phyloP scores from a whole-genome alignment of 129 eudicot species.

The Flaveria brownii region DNA sequence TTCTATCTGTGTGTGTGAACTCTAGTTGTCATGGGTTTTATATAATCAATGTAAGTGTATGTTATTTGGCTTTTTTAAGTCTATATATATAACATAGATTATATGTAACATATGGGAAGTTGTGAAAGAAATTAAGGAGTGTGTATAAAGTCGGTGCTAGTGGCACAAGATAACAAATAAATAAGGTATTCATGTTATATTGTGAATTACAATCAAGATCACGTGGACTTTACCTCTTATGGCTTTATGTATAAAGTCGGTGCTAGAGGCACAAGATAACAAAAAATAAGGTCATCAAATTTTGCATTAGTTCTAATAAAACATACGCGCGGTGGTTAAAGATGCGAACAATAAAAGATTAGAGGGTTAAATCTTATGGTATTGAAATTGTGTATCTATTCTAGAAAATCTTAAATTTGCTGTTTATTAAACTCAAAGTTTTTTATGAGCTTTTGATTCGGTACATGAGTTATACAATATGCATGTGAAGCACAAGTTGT shows the following conservation, averaged over 20 bases:
- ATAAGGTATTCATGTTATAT: too few relatives aligned
- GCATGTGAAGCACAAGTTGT: constrained; percentile 22
- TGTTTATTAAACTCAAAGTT: too few relatives aligned
- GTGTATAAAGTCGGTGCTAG: background rate
- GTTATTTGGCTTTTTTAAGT: constrained; percentile 1
- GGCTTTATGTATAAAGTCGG: background rate
- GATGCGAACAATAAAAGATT: too few relatives aligned
- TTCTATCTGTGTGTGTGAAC: constrained; percentile 1
- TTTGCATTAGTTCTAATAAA: too few relatives aligned
- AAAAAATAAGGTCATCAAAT: background rate
- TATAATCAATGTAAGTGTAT: constrained; percentile 1
- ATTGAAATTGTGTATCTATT: too few relatives aligned
- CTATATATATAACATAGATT: background rate
- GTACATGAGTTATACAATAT: background rate
- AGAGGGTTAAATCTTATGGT: too few relatives aligned
- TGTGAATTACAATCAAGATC: background rate
- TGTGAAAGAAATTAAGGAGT: background rate
- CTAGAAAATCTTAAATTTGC: too few relatives aligned
- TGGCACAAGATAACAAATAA: too few relatives aligned
- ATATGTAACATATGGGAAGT: background rate
- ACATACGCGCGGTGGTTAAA: too few relatives aligned
- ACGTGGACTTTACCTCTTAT: background rate
- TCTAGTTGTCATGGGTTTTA: constrained; percentile 16
- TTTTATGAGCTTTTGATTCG: background rate
- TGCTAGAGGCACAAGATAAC: background rate